Base-by-base conservation (phyloP, 441 rosid species). In the Syzygium malaccense region DNA sequence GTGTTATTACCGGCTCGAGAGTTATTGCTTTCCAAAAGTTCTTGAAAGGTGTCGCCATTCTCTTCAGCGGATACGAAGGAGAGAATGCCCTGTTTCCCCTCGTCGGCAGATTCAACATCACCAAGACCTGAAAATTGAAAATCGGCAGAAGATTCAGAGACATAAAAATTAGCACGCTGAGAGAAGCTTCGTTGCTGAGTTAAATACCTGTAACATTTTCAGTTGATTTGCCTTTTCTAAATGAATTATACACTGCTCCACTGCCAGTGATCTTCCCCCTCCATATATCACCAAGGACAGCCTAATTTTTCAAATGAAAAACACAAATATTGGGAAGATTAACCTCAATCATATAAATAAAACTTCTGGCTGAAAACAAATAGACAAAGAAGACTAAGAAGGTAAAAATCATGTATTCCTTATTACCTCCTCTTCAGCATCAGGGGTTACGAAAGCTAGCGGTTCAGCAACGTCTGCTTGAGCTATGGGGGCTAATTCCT, bases 361-460 rank as follows among this genome's bases (percentile, higher is more conserved):
- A 75, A 75, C 83, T 75, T 75, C 83, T 37, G 51, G 83, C 51
- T 7, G 10, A 20, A 37, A 37, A 37, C 80, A 71, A 37, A 71
- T 37, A 33, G 80, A 54, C 66, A 55, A 23, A 28, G 28, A 55
- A 45, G 28, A 55, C 64, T 32, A 55, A 26, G 58, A 55, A 54
- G 49, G 10, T 6, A 66, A 84, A 85, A 49, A 68, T 19, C 45
- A 55, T 80, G 83, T 4, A 75, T 37, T 75, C 83, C 12, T 55
- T 75, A 78, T 92, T 90, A 96, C 99, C 98, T 94, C 94, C 90
- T 97, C 99, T 88, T 94, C 96, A 23, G 92, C 89, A 93, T 93
- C 93, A 75, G 99, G 99, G 78, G 94, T 83, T 88, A 95, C 90
- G 92, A 96, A 98, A 89, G 99, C 99, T 92, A 95, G 89, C 30